These are phyloP conservation scores for Zopfia rhizophila DNA, from an alignment of 2,329 filamentous ascomycete species.

Conservation along the genomic window DNA sequence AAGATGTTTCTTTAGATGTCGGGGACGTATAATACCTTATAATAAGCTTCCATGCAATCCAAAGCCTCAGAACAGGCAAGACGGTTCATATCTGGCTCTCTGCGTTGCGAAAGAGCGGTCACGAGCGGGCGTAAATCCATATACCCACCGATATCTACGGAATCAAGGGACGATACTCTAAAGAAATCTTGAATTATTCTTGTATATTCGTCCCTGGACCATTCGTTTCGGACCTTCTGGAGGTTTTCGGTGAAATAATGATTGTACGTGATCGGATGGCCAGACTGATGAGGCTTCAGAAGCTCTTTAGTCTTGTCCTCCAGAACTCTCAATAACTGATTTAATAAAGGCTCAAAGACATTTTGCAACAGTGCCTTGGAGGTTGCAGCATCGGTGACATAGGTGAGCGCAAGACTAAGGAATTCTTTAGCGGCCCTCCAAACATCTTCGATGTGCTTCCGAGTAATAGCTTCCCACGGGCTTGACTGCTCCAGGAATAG, in stretches of 20 bases:
- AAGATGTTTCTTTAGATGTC: neutral
- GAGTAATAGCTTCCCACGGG: slow-evolving; percentile 62
- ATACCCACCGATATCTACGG: slow-evolving; percentile 22
- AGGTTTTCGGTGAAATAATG: slow-evolving; percentile 50
- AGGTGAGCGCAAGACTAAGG: too few species aligned
- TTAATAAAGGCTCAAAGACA: too few species aligned
- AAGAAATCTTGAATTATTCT: slow-evolving; percentile 47
- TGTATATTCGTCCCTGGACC: slow-evolving; percentile 31
- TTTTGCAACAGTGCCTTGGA: too few species aligned
- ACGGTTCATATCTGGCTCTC: slow-evolving; percentile 49
- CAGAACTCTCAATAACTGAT: slow-evolving; percentile 27
- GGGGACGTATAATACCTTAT: slow-evolving; percentile 49
- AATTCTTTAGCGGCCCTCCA: slow-evolving; percentile 47
- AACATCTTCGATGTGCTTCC: slow-evolving; percentile 50
- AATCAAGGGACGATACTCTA: slow-evolving; percentile 28
- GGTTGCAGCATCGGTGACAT: too few species aligned
- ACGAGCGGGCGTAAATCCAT: slow-evolving; percentile 24
- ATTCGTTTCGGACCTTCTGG: slow-evolving; percentile 38
- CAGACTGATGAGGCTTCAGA: slow-evolving; percentile 5
- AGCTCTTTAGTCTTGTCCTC: slow-evolving; percentile 1
- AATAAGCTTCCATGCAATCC: slow-evolving; percentile 58
- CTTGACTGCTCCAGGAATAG: slow-evolving; percentile 69
- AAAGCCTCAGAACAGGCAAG: slow-evolving; percentile 52
- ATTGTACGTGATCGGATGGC: slow-evolving; percentile 57
- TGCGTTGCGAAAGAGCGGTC: slow-evolving; percentile 17